These are phyloP conservation scores for Microdochium nivale DNA, from an alignment of 2,329 filamentous ascomycete genomes.

Conservation along the genomic window DNA sequence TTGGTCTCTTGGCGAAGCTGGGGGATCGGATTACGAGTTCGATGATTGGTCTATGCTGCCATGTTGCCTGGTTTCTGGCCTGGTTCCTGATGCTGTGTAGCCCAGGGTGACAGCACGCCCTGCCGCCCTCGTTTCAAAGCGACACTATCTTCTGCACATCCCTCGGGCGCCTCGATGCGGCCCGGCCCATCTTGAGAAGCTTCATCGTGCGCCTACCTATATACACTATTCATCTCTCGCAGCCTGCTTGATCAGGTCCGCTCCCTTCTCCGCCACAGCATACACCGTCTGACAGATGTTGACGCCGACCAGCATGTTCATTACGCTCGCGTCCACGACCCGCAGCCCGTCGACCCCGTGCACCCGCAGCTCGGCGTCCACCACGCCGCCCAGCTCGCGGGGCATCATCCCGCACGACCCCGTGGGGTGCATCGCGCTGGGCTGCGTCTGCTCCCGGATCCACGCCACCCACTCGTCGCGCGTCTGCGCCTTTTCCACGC, in stretches of 20 bases:
- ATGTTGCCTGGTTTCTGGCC: no score
- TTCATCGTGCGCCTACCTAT: no score
- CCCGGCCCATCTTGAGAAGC: no score
- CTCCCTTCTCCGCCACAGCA: constrained; percentile 50
- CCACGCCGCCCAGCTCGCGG: constrained; percentile 26
- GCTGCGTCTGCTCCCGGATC: background rate
- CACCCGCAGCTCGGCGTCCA: constrained; percentile 25
- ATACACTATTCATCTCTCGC: no score
- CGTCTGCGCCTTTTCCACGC: constrained; percentile 8
- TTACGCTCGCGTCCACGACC: constrained; percentile 28
- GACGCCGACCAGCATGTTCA: constrained; percentile 29
- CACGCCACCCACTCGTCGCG: background rate
- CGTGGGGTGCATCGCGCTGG: background rate
- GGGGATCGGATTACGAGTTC: no score
- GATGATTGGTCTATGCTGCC: no score
- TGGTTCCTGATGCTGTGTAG: no score
- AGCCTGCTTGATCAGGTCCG: constrained; percentile 17
- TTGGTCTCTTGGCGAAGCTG: no score
- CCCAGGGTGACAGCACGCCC: no score
- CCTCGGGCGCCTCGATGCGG: no score
- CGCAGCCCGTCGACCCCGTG: constrained; percentile 27
- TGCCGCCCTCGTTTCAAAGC: no score
- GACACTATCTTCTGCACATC: no score
- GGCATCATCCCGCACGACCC: background rate
- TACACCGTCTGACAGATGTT: constrained; percentile 43